Evolutionary conservation across 192 early-diverging fungal genomes (phyloP), one percentile per base, ranked within the genome.

Genomic region (Gigaspora rosea): DNA sequence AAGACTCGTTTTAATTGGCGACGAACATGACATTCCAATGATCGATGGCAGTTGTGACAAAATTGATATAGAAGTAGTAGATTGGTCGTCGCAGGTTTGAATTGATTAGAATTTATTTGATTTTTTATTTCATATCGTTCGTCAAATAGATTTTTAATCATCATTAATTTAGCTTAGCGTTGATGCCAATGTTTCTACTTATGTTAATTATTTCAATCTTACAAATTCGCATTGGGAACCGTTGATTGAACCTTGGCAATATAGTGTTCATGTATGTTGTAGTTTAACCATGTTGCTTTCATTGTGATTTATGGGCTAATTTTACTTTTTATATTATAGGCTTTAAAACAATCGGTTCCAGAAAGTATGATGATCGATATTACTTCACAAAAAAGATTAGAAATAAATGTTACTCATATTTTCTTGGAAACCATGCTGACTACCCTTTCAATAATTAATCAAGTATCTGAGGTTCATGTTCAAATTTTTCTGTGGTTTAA

Each of bases 191-290:
- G 80, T 97, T 5, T 80, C 86, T 48, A 78, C 96, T 56, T 90
- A 92, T 68, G 88, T 91, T 50, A 98, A 97, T 80, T 97, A 94
- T 82, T 99, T 97, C 74, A 98, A 99, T 85, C 85, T 97, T 49
- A 94, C 94, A 77, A 97, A 95, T 82, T 98, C 97, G 35, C 97
- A 98, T 80, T 99, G 98, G 98, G 98, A 99, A 80, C 96, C 98
- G 3, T 78, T 98, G 52, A 73, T 98, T 18, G 98, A 99, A 81
- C 95, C 93, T 8, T 97, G 94, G 92, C 83, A 93, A 54, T 92
- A 94, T 71, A 80, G 83, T 8, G 61, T 93, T 13, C 84, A 88
- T 52, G 73, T 91, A 49, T 64, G 73, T 27, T 46, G 46, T 36
- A 64, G 8, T 46, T 64, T 64, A 48, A 47, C 2, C 62, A 77